phyloP scores from a whole-genome alignment of 2,329 filamentous ascomycete species.

The Sclerotinia minor region DNA sequence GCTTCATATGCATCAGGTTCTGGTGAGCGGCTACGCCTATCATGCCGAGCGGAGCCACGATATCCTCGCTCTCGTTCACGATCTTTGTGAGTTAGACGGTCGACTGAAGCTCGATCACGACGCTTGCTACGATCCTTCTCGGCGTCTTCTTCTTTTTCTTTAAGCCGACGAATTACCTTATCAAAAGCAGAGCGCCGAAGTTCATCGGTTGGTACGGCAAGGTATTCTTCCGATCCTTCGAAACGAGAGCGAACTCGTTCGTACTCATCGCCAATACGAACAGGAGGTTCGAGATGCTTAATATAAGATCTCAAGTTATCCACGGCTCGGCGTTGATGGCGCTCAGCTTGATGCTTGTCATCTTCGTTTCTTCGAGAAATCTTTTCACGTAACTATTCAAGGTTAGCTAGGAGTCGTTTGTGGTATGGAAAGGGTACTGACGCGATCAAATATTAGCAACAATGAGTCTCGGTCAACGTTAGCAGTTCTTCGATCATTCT shows the following conservation, averaged over 20 bases:
- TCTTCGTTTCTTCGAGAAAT: conserved; percentile 79
- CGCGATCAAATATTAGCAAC: conserved; percentile 79
- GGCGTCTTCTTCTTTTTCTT: conserved; percentile 82
- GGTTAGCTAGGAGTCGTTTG: conserved; percentile 34
- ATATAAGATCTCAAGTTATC: conserved; percentile 83
- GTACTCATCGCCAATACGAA: conserved; percentile 77
- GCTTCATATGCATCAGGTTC: conserved; percentile 94
- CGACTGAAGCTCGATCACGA: conserved; percentile 55
- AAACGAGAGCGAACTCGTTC: conserved; percentile 82
- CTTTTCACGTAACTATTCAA: conserved; percentile 73
- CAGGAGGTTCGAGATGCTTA: conserved; percentile 85
- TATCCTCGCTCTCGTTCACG: conserved; percentile 64
- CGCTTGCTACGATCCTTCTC: conserved; percentile 66
- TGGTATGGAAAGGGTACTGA: conserved; percentile 45
- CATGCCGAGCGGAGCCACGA: conserved; percentile 52
- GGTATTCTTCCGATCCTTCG: conserved; percentile 79
- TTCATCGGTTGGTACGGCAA: conserved; percentile 79
- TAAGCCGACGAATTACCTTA: conserved; percentile 85
- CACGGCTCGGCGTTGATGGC: conserved; percentile 78
- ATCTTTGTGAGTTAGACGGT: conserved; percentile 46
- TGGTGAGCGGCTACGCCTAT: conserved; percentile 77
- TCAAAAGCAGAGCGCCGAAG: conserved; percentile 82
- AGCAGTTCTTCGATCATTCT: conserved; percentile 83
- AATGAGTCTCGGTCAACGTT: conserved; percentile 80
- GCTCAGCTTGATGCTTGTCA: conserved; percentile 77